Conservation (phyloP, 352 stramenopile genomes). For the Globisporangium emineosum region DNA sequence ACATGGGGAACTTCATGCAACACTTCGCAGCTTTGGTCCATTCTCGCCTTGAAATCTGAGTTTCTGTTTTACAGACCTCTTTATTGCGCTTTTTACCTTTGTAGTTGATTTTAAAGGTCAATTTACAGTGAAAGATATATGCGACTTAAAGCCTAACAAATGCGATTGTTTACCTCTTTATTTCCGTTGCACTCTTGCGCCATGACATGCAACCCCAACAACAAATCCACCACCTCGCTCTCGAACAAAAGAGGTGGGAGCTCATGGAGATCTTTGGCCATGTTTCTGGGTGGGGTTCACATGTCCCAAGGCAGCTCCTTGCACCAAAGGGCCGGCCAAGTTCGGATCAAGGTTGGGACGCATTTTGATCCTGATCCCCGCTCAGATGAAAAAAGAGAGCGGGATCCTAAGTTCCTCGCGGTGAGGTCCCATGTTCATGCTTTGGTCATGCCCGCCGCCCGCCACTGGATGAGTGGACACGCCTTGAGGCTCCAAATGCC, state of each 20-base stretch:
- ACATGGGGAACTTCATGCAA: background rate
- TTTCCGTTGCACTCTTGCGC: background rate
- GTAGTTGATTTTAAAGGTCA: background rate
- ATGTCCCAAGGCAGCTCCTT: constrained; percentile 1
- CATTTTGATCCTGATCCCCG: background rate
- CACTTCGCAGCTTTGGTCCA: background rate
- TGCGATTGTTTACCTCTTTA: background rate
- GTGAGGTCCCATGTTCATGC: background rate
- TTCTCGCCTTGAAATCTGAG: background rate
- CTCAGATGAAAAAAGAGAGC: background rate
- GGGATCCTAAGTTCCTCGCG: background rate
- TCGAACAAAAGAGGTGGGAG: background rate
- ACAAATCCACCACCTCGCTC: background rate
- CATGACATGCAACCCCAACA: background rate
- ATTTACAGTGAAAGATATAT: background rate
- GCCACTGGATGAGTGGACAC: background rate
- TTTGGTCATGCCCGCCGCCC: background rate
- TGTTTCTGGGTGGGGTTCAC: background rate
- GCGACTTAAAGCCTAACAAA: background rate
- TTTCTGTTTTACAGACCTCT: background rate
- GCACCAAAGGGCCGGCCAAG: too few relatives aligned
- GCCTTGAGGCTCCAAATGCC: background rate
- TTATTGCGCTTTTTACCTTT: background rate
- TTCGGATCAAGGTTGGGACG: too few relatives aligned
- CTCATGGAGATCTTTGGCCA: background rate